Conservation (phyloP, 2,329 filamentous ascomycete species). For the Colletotrichum horii region DNA sequence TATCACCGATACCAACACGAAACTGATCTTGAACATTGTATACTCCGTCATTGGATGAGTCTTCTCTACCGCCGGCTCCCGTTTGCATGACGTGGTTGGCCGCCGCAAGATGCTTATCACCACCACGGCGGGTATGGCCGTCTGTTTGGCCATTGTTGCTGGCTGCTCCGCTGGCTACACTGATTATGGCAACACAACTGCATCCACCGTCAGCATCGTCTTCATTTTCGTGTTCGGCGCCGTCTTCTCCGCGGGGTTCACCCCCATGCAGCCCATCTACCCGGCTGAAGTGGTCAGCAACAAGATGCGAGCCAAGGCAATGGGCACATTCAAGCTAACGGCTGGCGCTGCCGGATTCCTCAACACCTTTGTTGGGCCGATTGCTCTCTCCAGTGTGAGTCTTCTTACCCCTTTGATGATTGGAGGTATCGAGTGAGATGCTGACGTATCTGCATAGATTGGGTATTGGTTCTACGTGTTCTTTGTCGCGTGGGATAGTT, state of each 20-base stretch:
- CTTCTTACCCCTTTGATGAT: neutral
- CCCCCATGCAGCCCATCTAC: conserved; percentile 42
- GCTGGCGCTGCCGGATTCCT: conserved; percentile 40
- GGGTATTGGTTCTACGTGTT: conserved; percentile 42
- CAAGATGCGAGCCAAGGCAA: conserved; percentile 42
- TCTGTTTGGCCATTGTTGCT: conserved; percentile 41
- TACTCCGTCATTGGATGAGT: conserved; percentile 43
- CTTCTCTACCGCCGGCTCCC: conserved; percentile 39
- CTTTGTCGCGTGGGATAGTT: conserved; percentile 39
- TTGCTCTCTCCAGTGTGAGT: conserved; percentile 31
- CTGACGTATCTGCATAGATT: conserved; percentile 24
- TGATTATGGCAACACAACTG: conserved; percentile 35
- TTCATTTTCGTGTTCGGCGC: conserved; percentile 45
- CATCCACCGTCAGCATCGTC: conserved; percentile 38
- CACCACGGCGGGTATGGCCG: conserved; percentile 39
- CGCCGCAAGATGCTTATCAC: conserved; percentile 43
- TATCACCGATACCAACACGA: conserved; percentile 41
- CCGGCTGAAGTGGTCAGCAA: conserved; percentile 42
- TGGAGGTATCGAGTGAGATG: neutral
- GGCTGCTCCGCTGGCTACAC: conserved; percentile 38
- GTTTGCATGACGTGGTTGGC: conserved; percentile 43
- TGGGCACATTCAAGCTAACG: conserved; percentile 36
- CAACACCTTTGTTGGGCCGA: conserved; percentile 36
- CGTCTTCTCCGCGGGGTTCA: conserved; percentile 36
- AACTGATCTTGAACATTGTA: conserved; percentile 43